Evolutionary conservation across 2,329 filamentous ascomycete genomes (phyloP), one percentile per base, ranked within the genome.

Genomic region (Colletotrichum sp.): DNA sequence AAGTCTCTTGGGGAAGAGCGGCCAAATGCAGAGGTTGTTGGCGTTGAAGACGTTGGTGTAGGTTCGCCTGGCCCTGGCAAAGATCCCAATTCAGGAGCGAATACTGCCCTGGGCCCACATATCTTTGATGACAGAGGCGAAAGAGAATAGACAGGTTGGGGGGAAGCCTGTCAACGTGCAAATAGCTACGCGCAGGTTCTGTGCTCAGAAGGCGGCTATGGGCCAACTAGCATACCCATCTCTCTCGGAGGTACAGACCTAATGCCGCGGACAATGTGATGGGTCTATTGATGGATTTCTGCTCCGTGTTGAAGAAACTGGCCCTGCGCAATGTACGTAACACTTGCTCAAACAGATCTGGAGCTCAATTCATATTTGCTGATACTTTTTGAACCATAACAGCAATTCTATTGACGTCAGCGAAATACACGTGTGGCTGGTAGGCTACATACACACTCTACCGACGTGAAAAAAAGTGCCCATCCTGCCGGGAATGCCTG

Each of bases 371-470:
- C 4, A 36, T 36, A 36, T 36, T 36, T 36, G 15, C 34, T 36
- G 34, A 36, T 36, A 36, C 34, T 36, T 36, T 36, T 1, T 36
- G 3, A 36, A 36, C 34, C 4, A 16, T 36, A 36, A 16, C 0
- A 16, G 34, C 34, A 36, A 0, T 15, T 36, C 34, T 36, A 36
- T 0, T 0, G 13, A 36, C 1, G 13, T 36, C 34, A 36, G 3
- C 34, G 34, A 36, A 36, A 36, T 36, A 36, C 3, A 36, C 34
- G 1, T 36, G 34, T 36, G 13, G 34, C 34, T 36, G 1, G 15
- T 36, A 16, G 34, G 34, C 34, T 36, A 36, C 34, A 36, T 16
- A 36, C 34, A 16, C 4, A 36, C 34, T 36, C 34, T 16, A 36
- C 34, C 34, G 16, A 36, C 34, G 15, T 36, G 1, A 0, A 36